phyloP scores from a whole-genome alignment of 2,329 filamentous ascomycete genomes.

The Triangularia setosa region DNA sequence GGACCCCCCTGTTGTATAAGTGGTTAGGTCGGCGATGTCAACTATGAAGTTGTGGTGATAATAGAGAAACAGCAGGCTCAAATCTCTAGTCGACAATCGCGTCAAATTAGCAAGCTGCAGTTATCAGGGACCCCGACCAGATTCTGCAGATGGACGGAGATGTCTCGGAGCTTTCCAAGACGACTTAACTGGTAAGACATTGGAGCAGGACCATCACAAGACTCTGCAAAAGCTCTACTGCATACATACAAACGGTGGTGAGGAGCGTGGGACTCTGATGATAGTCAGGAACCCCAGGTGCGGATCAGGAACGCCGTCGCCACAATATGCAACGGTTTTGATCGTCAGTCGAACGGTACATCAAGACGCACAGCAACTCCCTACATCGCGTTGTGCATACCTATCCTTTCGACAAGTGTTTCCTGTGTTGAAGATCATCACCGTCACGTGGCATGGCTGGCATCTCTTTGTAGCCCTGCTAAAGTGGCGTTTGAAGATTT shows the following conservation, averaged over 20 bases:
- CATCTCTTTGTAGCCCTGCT: background rate
- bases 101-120: background rate
- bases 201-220: background rate
- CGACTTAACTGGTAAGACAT: background rate
- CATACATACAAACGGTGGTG: background rate
- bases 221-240: background rate
- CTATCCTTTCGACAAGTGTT: background rate
- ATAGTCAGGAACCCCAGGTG: conserved; percentile 19
- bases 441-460: conserved; percentile 8
- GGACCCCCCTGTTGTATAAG: conserved; percentile 3
- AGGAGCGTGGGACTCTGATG: background rate
- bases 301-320: conserved; percentile 17
- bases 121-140: background rate
- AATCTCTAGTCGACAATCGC: background rate
- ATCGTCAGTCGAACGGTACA: conserved; percentile 1
- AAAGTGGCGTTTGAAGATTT: conserved; percentile 6
- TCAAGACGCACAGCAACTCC: background rate
- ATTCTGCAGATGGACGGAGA: background rate
- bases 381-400: background rate
- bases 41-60: background rate
- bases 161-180: background rate
- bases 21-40: conserved; percentile 20
- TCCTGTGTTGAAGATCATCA: background rate
- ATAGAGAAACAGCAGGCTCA: background rate
- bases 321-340: conserved; percentile 5